Evolutionary conservation across 2,329 filamentous ascomycete species (phyloP).

Genomic region (Pseudogymnoascus sp.): DNA sequence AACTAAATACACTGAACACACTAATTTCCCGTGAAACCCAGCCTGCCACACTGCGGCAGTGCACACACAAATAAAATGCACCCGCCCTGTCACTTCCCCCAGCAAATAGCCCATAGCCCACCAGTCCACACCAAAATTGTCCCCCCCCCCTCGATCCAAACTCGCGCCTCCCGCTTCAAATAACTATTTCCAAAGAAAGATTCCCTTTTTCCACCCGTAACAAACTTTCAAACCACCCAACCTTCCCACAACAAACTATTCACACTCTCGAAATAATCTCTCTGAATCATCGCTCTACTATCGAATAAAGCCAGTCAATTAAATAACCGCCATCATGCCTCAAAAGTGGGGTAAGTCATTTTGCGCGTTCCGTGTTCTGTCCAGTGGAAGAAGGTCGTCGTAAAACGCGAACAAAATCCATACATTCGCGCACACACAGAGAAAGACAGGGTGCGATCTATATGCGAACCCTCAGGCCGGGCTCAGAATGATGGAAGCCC

Average conservation of each 20-base stretch:
- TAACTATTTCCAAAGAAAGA: not conserved
- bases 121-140: not conserved
- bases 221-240: not conserved
- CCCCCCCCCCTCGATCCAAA: not conserved
- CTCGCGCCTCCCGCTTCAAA: not conserved
- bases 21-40: constrained; percentile 2
- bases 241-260: not conserved
- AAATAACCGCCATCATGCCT: constrained; percentile 23
- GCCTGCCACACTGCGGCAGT: not conserved
- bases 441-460: not conserved
- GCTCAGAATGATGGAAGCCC: not conserved
- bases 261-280: not conserved
- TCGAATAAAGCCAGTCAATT: not conserved
- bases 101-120: not conserved
- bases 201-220: not conserved
- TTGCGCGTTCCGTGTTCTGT: constrained; percentile 16
- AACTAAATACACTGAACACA: not conserved
- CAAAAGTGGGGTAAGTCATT: constrained; percentile 30
- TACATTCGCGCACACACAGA: not conserved
- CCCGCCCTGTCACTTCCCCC: not conserved
- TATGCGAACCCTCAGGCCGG: not conserved
- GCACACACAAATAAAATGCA: not conserved
- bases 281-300: not conserved
- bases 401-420: not conserved
- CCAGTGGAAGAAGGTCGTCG: not conserved